Base-by-base conservation (phyloP, 148 eudicot species). In the Rhododendron ovatum region DNA sequence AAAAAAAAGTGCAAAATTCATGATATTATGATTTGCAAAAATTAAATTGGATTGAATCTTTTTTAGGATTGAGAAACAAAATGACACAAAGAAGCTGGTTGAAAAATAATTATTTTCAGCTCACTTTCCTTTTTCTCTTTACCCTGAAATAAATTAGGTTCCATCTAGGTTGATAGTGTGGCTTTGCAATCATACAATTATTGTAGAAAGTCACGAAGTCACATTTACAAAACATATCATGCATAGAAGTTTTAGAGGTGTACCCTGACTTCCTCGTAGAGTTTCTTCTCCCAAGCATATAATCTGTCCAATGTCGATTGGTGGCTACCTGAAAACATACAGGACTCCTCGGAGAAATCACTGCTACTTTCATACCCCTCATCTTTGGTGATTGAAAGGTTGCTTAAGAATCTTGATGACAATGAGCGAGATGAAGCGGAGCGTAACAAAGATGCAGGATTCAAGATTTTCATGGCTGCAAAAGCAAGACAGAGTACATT, bases 271-370 rank as follows among this genome's bases (percentile, higher is more conserved):
- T 96, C 98, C 83, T 94, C 94, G 43, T 95, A 95, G 86, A 96
- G 93, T 91, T 96, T 95, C 90, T 96, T 96, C 92, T 96, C 99
- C 99, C 99, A 96, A 61, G 95, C 93, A 87, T 93, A 96, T 86
- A 96, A 84, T 87, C 94, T 90, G 87, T 93, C 98, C 61, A 96
- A 87, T 7, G 99, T 95, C 65, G 99, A 92, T 84, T 95, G 99
- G 87, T 96, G 99, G 80, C 96, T 93, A 48, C 94, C 92, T 17
- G 94, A 92, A 88, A 92, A 88, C 89, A 85, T 88, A 87, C 90
- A 87, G 43, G 97, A 92, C 57, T 94, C 98, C 61, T 94, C 98
- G 13, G 96, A 94, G 48, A 92, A 78, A 85, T 92, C 91, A 50
- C 96, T 94, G 89, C 92, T 93, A 88, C 96, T 93, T 81, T 91